A percentile compares a stretch with the other conserved stretches of the same genome.
Evolutionary conservation across 2,329 filamentous ascomycete species (phyloP).

Genomic region (Beauveria sp.): DNA sequence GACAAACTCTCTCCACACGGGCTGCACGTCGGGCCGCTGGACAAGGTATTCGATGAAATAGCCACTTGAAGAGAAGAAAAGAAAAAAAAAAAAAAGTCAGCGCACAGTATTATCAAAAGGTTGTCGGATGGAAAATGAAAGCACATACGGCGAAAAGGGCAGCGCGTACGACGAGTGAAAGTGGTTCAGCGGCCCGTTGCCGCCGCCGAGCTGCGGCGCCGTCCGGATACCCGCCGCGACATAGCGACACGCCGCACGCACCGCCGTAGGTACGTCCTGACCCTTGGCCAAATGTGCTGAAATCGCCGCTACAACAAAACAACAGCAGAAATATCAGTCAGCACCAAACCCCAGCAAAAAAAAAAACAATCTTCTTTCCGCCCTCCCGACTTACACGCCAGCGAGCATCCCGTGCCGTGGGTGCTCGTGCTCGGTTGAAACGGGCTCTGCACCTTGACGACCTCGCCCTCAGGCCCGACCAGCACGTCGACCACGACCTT

Average conservation of each 20-base stretch:
- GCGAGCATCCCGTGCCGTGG: constrained; percentile 89
- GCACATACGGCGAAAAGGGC: constrained; percentile 57
- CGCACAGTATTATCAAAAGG: neutral
- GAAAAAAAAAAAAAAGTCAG: neutral
- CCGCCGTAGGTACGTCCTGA: constrained; percentile 47
- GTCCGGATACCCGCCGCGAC: constrained; percentile 63
- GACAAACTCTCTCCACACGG: constrained; percentile 67
- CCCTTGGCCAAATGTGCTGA: constrained; percentile 63
- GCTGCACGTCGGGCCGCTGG: constrained; percentile 63
- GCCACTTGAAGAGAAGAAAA: constrained; percentile 39
- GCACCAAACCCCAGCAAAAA: neutral
- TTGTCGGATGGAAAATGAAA: neutral
- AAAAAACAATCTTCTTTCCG: too few species aligned
- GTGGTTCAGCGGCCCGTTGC: constrained; percentile 69
- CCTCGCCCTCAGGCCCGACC: constrained; percentile 48
- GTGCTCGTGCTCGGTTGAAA: constrained; percentile 74
- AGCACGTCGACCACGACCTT: constrained; percentile 71
- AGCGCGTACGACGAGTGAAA: constrained; percentile 64
- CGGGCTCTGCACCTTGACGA: constrained; percentile 57
- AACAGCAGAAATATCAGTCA: neutral
- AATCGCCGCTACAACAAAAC: constrained; percentile 51
- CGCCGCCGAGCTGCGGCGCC: constrained; percentile 55
- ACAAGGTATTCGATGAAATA: constrained; percentile 80
- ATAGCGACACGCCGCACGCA: constrained; percentile 62
- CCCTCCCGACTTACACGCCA: constrained; percentile 60